Evolutionary conservation across 2,329 filamentous ascomycete species (phyloP).

Genomic region (Chaetomium strumarium): DNA sequence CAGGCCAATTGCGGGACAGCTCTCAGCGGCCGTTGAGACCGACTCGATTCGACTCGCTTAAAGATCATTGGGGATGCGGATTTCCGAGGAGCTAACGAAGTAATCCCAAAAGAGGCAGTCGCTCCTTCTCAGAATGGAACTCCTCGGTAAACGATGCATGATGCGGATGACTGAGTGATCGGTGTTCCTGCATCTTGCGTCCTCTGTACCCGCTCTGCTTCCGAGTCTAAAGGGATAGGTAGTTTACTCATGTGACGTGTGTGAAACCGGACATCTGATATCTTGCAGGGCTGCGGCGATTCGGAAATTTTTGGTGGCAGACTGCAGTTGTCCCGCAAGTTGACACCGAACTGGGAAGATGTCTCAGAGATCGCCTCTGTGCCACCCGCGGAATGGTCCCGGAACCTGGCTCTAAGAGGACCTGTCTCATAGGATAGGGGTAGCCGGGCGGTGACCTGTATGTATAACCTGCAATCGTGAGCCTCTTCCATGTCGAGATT

Average conservation of each 20-base stretch:
- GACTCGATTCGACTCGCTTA: too few species aligned
- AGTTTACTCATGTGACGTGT: neutral
- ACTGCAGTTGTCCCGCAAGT: neutral
- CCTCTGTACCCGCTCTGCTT: slow-evolving; percentile 2
- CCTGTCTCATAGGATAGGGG: neutral
- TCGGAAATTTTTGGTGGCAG: neutral
- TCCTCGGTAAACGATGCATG: neutral
- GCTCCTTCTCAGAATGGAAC: slow-evolving; percentile 1
- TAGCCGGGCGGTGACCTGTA: neutral
- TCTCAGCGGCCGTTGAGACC: too few species aligned
- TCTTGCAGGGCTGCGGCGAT: neutral
- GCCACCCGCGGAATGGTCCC: neutral
- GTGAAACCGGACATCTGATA: slow-evolving; percentile 1
- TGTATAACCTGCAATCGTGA: neutral
- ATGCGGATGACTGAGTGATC: neutral
- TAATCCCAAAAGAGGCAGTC: slow-evolving; percentile 1
- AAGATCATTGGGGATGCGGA: too few species aligned
- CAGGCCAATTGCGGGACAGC: too few species aligned
- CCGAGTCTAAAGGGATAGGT: neutral
- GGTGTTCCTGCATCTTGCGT: slow-evolving; percentile 10
- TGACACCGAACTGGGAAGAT: too few species aligned
- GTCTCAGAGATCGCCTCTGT: neutral
- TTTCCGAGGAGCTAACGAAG: too few species aligned
- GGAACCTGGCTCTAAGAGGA: neutral
- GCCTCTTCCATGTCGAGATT: neutral